These are phyloP conservation scores for Phoenix roebelenii DNA, from an alignment of 176 grass and related monocot species.

Conservation along the genomic window DNA sequence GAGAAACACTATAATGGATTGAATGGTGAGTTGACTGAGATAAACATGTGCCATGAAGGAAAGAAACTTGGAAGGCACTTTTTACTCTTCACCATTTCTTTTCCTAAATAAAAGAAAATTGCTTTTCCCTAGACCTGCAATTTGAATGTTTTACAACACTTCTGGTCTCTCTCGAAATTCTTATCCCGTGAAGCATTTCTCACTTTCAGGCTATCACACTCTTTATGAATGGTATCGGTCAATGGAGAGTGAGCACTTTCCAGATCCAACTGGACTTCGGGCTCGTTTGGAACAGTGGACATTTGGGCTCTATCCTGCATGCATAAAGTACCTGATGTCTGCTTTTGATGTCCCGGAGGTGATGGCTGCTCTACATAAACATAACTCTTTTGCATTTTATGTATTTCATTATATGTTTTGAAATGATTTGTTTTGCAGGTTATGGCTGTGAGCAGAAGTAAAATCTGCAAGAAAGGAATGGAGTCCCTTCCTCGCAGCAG, in stretches of 20 bases:
- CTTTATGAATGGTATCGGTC: constrained; percentile 95
- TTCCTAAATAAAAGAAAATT: no score
- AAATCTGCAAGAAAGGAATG: constrained; percentile 80
- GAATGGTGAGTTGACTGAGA: no score
- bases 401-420: not conserved
- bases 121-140: no score
- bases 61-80: no score
- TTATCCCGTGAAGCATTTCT: constrained; percentile 11
- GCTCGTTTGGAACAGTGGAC: constrained; percentile 79
- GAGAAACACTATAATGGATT: no score
- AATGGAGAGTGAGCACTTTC: constrained; percentile 90
- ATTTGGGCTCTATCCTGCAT: constrained; percentile 89
- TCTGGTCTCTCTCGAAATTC: not conserved
- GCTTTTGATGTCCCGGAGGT: constrained; percentile 98
- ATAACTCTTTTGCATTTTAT: not conserved
- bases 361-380: constrained; percentile 14
- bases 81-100: no score
- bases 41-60: no score
- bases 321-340: constrained; percentile 99
- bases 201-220: constrained; percentile 70
- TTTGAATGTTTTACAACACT: no score
- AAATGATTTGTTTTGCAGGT: constrained; percentile 37
- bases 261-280: constrained; percentile 71
- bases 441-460: constrained; percentile 81
- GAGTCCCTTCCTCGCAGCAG: constrained; percentile 72